Evolutionary conservation across 1,284 basidiomycete species (phyloP), one percentile per base, ranked within the genome.

Genomic region (Ustilago bromivora): DNA sequence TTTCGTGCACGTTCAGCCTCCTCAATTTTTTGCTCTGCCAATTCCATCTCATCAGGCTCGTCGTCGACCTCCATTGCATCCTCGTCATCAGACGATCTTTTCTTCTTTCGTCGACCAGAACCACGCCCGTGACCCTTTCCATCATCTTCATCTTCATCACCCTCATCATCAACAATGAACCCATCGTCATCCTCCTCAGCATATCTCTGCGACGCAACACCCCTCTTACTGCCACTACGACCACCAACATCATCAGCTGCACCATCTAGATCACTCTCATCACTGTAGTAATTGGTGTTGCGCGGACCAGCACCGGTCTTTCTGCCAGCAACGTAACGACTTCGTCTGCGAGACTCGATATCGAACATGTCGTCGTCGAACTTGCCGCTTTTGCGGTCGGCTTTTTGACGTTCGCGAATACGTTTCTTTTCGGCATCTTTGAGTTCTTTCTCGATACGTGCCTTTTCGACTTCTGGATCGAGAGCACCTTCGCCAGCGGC

Each of bases 391-490:
- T 80, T 72, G 38, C 80, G 74, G 31, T 78, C 71, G 19, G 68
- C 74, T 51, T 76, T 79, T 38, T 74, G 57, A 35, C 77, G 72
- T 57, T 82, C 81, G 49, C 81, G 79, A n/a, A 76, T 76, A 43
- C 67, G 74, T 57, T 72, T 82, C 84, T 78, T 83, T 47, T 83
- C 80, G 70, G 61, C 76, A 59, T 77, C 81, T 63, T 76, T 85
- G 71, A 69, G 73, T 57, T 84, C 84, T 52, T 82, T 82, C 58
- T 83, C 81, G 56, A 81, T 81, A 5, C 78, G 70, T 28, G 79
- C 79, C 78, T 94, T 93, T 83, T 90, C 87, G 78, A 91, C 90
- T 86, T 92, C 91, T 65, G 90, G 90, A 80, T 82, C 81, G 13
- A 79, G 47, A 5, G 71, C 71, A 15, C 79, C 77, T 43, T 70